phyloP scores from a whole-genome alignment of 2,329 filamentous ascomycete species.

The Paecilomyces fulvus region DNA sequence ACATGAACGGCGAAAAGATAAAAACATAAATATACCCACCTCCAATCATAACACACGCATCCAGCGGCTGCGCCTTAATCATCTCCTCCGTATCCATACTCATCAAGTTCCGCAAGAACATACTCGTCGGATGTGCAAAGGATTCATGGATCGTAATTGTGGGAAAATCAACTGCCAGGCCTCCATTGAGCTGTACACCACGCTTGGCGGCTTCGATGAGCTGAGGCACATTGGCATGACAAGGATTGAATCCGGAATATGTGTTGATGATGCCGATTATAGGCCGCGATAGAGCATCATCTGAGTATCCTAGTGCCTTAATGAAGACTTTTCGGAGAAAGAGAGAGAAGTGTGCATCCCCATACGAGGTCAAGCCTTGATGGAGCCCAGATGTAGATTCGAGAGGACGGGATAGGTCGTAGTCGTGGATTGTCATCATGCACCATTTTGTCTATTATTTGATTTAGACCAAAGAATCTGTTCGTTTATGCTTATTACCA shows the following conservation, averaged over 20 bases:
- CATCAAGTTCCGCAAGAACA: slow-evolving; percentile 68
- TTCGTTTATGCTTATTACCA: neutral
- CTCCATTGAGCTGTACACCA: slow-evolving; percentile 58
- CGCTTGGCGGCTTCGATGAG: slow-evolving; percentile 63
- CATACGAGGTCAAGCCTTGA: slow-evolving; percentile 59
- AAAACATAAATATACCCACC: slow-evolving; percentile 34
- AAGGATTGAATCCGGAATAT: slow-evolving; percentile 64
- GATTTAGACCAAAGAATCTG: neutral
- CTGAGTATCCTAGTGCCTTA: slow-evolving; percentile 65
- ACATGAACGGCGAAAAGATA: no score
- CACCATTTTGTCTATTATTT: neutral
- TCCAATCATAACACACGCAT: slow-evolving; percentile 60
- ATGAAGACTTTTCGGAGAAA: slow-evolving; percentile 71
- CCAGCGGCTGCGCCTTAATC: slow-evolving; percentile 62
- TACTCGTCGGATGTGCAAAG: slow-evolving; percentile 63
- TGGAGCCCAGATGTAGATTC: slow-evolving; percentile 47
- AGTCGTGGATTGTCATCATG: slow-evolving; percentile 33
- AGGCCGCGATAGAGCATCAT: slow-evolving; percentile 60
- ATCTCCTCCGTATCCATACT: slow-evolving; percentile 75
- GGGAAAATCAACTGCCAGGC: slow-evolving; percentile 62
- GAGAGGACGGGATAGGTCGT: slow-evolving; percentile 51
- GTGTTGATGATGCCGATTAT: slow-evolving; percentile 71
- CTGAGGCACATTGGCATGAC: slow-evolving; percentile 63
- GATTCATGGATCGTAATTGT: slow-evolving; percentile 65
- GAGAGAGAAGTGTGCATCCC: slow-evolving; percentile 65